Conservation (phyloP, 1,284 basidiomycete genomes). For the Microbotryum saponariae region DNA sequence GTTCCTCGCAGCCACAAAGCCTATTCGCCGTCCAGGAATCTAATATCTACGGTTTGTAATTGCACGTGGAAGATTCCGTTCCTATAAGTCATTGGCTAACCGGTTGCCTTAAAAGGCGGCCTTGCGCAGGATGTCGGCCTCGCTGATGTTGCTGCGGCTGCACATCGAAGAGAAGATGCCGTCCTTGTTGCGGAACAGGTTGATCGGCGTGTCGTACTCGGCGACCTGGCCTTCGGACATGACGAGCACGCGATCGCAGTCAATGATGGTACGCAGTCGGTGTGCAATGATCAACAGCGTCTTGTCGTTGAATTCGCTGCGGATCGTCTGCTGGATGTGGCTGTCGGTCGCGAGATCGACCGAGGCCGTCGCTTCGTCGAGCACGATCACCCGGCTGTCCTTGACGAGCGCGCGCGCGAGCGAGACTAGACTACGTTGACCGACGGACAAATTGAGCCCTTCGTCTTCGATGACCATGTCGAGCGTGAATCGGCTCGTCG, state of each 20-base stretch:
- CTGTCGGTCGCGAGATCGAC: constrained; percentile 60
- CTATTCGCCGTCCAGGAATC: too few relatives aligned
- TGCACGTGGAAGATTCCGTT: too few relatives aligned
- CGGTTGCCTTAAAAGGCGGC: too few relatives aligned
- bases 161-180: constrained; percentile 28
- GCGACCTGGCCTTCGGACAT: constrained; percentile 60
- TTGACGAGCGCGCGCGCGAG: constrained; percentile 74
- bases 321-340: constrained; percentile 78
- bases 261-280: constrained; percentile 64
- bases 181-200: constrained; percentile 14
- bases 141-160: too few relatives aligned
- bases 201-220: constrained; percentile 49
- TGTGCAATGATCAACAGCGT: constrained; percentile 51
- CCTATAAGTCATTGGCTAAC: too few relatives aligned
- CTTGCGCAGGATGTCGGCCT: too few relatives aligned
- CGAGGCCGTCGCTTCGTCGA: constrained; percentile 56
- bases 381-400: constrained; percentile 63
- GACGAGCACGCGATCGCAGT: constrained; percentile 67
- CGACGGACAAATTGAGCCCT: constrained; percentile 63
- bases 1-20: too few relatives aligned
- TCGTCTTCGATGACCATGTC: constrained; percentile 78
- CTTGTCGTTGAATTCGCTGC: constrained; percentile 66
- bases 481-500: constrained; percentile 52
- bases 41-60: too few relatives aligned
- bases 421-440: constrained; percentile 66